Evolutionary conservation across 306 rosid species (phyloP), one percentile per base, ranked within the genome.

Genomic region (Leucaena leucocephala): DNA sequence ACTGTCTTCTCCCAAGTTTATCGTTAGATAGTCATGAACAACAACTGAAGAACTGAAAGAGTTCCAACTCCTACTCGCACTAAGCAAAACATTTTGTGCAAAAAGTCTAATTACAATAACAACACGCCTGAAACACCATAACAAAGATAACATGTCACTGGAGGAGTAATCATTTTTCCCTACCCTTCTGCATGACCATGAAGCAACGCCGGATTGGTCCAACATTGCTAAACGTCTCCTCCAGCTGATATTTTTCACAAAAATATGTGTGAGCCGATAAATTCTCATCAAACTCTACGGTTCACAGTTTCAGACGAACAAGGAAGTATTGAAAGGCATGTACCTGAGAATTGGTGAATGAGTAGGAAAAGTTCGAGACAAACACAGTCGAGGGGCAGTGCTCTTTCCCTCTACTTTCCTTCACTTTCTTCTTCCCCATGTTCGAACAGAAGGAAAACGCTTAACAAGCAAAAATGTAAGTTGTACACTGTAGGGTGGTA

Each of bases 121-220:
- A 65, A 65, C 13, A 38, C 13, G 46, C n/a, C 70, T 65, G 6
- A 65, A 64, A 36, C 45, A 15, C 13, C 46, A 65, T 7, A 16
- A 67, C 27, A 45, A 40, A 62, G 8, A 45, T 34, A 22, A 9
- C 67, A 67, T 43, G 43, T 11, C 40, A 64, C n/a, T 12, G 5
- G 73, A 35, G 11, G 13, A 14, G 3, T 7, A 33, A 11, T 10
- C n/a, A 33, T 8, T 27, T 64, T n/a, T 17, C 58, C 80, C 68
- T 75, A 95, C 98, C 98, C 76, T 91, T 91, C 58, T 87, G 81
- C 2, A 87, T 86, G 76, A 91, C 99, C 97, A 95, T 82, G 88
- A 93, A 95, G 76, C 97, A 88, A 45, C 98, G 91, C 83, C 98
- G 81, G 63, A 93, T 82, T 35, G 98, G 99, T 72, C 99, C 99